These are phyloP conservation scores for Phytophthora ohioensis DNA, from an alignment of 352 stramenopile species.

Conservation along the genomic window DNA sequence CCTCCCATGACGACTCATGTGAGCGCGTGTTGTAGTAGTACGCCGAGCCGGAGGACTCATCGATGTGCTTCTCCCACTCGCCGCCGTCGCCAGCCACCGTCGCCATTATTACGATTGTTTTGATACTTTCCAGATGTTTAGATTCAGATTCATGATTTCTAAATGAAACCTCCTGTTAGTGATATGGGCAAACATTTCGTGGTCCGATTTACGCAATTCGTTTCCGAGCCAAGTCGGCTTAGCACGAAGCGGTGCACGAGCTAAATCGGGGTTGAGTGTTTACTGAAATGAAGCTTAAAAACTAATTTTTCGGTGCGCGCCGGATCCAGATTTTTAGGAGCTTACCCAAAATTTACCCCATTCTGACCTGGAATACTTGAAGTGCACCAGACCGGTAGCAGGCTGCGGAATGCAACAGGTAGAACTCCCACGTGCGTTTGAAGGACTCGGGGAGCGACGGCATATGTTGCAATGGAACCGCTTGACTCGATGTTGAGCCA, in stretches of 20 bases:
- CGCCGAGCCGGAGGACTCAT: constrained; percentile 60
- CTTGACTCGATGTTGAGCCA: background rate
- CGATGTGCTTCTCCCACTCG: constrained; percentile 78
- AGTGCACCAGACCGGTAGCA: constrained; percentile 81
- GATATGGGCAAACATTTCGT: too few species aligned
- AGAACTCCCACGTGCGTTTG: constrained; percentile 90
- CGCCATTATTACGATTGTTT: constrained; percentile 18
- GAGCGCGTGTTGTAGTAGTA: constrained; percentile 86
- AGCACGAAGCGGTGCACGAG: too few species aligned
- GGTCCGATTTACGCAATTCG: too few species aligned
- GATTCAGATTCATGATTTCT: background rate
- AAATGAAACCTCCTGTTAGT: too few species aligned
- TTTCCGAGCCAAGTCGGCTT: too few species aligned
- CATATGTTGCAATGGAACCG: constrained; percentile 14
- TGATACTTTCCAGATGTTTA: too few species aligned
- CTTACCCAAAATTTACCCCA: constrained; percentile 38
- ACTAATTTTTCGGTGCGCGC: too few species aligned
- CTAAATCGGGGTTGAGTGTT: too few species aligned
- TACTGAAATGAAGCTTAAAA: too few species aligned
- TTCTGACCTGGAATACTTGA: constrained; percentile 74
- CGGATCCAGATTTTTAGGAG: too few species aligned
- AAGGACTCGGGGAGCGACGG: constrained; percentile 78
- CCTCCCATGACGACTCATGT: constrained; percentile 79
- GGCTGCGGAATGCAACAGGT: constrained; percentile 87
- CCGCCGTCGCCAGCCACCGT: constrained; percentile 2